Evolutionary conservation across 2,329 filamentous ascomycete species (phyloP), one percentile per base, ranked within the genome.

Genomic region (Xylariomycetidae sp.): DNA sequence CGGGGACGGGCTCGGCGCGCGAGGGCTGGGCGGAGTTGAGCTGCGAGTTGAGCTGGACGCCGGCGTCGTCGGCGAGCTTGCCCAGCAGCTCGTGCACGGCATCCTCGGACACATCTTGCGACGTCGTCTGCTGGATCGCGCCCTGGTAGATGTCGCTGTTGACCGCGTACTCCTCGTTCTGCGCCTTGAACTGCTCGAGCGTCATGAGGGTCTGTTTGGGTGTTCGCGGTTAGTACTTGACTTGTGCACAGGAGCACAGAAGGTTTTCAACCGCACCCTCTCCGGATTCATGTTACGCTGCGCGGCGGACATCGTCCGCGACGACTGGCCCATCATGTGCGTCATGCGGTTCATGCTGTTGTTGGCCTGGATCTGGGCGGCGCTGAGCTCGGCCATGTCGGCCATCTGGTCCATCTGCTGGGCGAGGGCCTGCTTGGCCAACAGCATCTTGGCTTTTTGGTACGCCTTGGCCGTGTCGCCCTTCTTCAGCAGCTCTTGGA

Each of bases 61-160:
- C 88, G 8, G 85, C 86, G 59, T 93, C 87, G 58, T 94, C 88
- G 42, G 87, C 87, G 26, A 92, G 76, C 63, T 93, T 84, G 44
- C 77, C 82, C 62, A 94, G 82, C 42, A 94, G 64, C 46, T 86
- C 79, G 58, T 94, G 87, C 2, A 94, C 86, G 47, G 89, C 86
- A 48, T 93, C 87, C 56, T 94, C 61, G 66, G 85, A 64, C 65
- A 89, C 58, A 13, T 18, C 12, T 68, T 85, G 56, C 61, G 85
- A 58, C 2, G 87, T 93, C 23, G 82, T 83, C 40, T 83, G 81
- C 15, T 76, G 79, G 42, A 89, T 90, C 39, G 86, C 85, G 53
- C 89, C 87, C 60, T 90, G 85, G 61, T 92, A 92, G 61, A 89
- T 87, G 47, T 79, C 72, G 58, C 22, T 29, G 25, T 34, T 27